Base-by-base conservation (phyloP, 345 rosid genomes). In the Stellera chamaejasme region DNA sequence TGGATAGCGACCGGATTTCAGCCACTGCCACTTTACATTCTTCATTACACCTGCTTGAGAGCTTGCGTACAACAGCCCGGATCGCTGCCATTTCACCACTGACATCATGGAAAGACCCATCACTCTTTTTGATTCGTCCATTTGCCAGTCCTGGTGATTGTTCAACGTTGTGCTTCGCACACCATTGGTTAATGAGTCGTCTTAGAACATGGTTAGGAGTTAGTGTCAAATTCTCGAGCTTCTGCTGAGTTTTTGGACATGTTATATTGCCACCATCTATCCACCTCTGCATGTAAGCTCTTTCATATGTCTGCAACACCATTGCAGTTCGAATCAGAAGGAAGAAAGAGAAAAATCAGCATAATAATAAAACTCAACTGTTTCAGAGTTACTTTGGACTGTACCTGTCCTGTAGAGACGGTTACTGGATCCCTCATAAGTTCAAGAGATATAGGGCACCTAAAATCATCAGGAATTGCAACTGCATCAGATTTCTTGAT, bases 381-480 rank as follows among this genome's bases (percentile, higher is more conserved):
- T 52, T 45, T 19, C 23, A 19, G 23, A 6, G 11, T 49, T 14
- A 39, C 27, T 44, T 13, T 32, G 15, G 53, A 13, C 39, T 11
- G 49, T 65, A 85, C 97, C 96, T 89, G 99, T 59, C 99, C 99
- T 44, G 97, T 89, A 56, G 96, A 77, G 12, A 93, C 97, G 53
- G 87, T 87, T 49, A 87, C 99, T 56, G 99, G 99, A 73, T 93
- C 96, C 66, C 92, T 87, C 97, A 93, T 87, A 54, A 90, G 65
- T 61, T 93, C 99, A 62, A 93, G 68, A 6, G 97, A 87, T 12
- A 93, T 87, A 3, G 99, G 95, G 67, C 99, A 93, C 13, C 85
- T 77, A 64, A 78, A 93, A 75, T 93, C 99, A 25, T 66, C 83
- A 4, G 97, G 99, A 47, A 84, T 75, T 48, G 72, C 13, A 61